Conservation (phyloP, 1,284 basidiomycete genomes). For the Ceratobasidium sp. region DNA sequence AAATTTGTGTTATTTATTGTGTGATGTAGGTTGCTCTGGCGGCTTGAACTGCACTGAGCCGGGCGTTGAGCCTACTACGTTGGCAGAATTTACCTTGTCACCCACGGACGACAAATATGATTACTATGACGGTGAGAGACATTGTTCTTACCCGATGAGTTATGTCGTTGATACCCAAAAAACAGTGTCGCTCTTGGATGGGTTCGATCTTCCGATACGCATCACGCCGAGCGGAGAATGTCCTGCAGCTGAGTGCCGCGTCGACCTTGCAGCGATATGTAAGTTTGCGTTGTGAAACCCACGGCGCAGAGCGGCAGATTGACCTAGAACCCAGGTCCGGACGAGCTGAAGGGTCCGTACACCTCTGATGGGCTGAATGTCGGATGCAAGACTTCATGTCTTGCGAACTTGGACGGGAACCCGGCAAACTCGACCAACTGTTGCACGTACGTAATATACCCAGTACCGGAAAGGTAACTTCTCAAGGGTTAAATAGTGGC, state of each 20-base stretch:
- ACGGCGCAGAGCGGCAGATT: too few relatives aligned
- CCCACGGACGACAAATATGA: conserved; percentile 47
- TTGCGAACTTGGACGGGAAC: conserved; percentile 43
- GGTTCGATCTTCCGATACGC: conserved; percentile 45
- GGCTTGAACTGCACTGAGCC: conserved; percentile 61
- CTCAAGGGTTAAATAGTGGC: conserved; percentile 1
- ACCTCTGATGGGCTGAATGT: not conserved
- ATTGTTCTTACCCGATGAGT: not conserved
- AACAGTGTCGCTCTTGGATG: conserved; percentile 46
- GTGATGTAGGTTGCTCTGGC: conserved; percentile 50
- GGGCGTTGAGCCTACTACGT: conserved; percentile 65
- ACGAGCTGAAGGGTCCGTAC: conserved; percentile 20
- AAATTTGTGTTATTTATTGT: conserved; percentile 19
- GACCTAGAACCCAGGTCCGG: conserved; percentile 28
- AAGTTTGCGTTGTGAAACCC: not conserved
- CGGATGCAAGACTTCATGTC: conserved; percentile 42
- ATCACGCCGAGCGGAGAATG: conserved; percentile 42
- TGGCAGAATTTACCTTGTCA: conserved; percentile 47
- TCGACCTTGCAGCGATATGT: conserved; percentile 35
- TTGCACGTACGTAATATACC: conserved; percentile 54
- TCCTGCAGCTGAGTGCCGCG: conserved; percentile 43
- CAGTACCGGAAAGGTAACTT: not conserved
- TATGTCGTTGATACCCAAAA: not conserved
- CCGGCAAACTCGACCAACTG: conserved; percentile 46
- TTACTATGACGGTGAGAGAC: conserved; percentile 47